phyloP scores from a whole-genome alignment of 345 rosid species.

The Populus deltoides region DNA sequence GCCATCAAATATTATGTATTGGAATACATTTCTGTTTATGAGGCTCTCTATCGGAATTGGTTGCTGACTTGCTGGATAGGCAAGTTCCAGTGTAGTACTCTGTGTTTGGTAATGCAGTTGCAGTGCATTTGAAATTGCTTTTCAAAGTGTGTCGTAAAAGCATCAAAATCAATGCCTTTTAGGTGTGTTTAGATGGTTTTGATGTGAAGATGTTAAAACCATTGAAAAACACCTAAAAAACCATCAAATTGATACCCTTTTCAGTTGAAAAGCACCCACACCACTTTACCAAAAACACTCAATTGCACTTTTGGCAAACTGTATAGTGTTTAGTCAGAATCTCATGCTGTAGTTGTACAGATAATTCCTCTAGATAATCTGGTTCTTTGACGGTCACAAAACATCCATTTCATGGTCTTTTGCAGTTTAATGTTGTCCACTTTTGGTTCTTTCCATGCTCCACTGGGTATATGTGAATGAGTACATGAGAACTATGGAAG shows the following conservation, averaged over 20 bases:
- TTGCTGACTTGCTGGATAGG: background rate
- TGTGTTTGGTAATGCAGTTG: too few species aligned
- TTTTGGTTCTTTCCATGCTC: background rate
- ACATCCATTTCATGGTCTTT: background rate
- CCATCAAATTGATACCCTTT: too few species aligned
- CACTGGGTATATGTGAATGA: background rate
- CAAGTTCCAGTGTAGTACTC: too few species aligned
- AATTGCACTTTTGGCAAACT: background rate
- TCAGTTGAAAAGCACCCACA: too few species aligned
- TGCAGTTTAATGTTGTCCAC: background rate
- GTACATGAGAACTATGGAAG: background rate
- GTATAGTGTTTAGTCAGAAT: background rate
- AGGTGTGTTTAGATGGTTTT: too few species aligned
- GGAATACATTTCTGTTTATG: background rate
- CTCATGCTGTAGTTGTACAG: background rate
- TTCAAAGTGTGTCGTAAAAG: too few species aligned
- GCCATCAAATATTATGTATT: background rate
- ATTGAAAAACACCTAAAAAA: too few species aligned
- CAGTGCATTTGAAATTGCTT: too few species aligned
- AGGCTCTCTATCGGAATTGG: background rate
- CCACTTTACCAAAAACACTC: too few species aligned
- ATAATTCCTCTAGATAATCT: background rate
- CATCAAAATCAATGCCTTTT: too few species aligned
- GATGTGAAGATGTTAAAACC: too few species aligned
- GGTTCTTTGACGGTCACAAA: too few species aligned